Conservation (phyloP, 176 grass and related monocot genomes). For the Bromus sterilis region DNA sequence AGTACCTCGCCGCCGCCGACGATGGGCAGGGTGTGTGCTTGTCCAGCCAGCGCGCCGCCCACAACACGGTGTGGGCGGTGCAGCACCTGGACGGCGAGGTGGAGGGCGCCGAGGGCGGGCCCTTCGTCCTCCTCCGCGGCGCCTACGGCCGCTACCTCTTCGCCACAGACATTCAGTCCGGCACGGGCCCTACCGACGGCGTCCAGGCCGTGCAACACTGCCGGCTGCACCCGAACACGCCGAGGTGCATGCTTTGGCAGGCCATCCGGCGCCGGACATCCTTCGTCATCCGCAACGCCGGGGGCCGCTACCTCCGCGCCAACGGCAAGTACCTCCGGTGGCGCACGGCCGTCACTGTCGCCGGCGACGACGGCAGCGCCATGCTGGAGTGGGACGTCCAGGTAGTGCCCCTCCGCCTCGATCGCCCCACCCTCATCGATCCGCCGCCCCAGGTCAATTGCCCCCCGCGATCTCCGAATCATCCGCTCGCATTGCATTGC, state of each 20-base stretch:
- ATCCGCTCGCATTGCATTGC: neutral
- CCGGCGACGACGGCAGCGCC: slow-evolving; percentile 10
- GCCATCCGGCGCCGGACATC: neutral
- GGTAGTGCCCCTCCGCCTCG: neutral
- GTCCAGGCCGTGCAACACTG: slow-evolving; percentile 6
- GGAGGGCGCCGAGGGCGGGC: slow-evolving; percentile 9
- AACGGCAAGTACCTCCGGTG: slow-evolving; percentile 12
- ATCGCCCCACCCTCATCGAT: neutral
- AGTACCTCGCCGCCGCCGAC: slow-evolving; percentile 23
- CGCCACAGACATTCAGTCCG: neutral
- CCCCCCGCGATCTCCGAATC: neutral
- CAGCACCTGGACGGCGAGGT: neutral
- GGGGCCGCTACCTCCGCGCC: neutral
- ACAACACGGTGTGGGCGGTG: slow-evolving; percentile 42
- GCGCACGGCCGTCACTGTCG: slow-evolving; percentile 10
- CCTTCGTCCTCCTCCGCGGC: slow-evolving; percentile 24
- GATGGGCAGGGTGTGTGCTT: slow-evolving; percentile 21
- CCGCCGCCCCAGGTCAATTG: neutral
- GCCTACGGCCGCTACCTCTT: slow-evolving; percentile 39
- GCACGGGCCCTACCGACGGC: neutral
- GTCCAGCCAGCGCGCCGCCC: slow-evolving; percentile 10
- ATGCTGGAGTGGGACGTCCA: slow-evolving; percentile 39
- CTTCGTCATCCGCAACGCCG: slow-evolving; percentile 21
- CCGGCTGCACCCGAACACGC: slow-evolving; percentile 2
- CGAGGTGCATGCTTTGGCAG: slow-evolving; percentile 15